These are phyloP conservation scores for Hanseniaspora taiwanica DNA, from an alignment of 805 yeast genomes.

Conservation along the genomic window DNA sequence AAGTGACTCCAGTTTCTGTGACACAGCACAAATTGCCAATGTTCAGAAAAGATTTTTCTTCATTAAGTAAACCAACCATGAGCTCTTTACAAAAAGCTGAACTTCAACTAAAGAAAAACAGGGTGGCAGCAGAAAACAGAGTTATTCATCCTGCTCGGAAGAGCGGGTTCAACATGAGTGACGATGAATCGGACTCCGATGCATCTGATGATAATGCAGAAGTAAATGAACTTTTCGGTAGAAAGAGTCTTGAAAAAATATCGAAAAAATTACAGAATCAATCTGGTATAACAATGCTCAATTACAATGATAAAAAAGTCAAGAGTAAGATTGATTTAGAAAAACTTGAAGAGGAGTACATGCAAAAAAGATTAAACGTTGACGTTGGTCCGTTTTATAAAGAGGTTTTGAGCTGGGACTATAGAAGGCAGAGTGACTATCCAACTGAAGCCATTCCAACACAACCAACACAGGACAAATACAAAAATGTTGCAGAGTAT, in stretches of 20 bases:
- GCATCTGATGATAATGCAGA: slow-evolving; percentile 28
- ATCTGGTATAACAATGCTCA: slow-evolving; percentile 4
- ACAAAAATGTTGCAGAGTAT: slow-evolving; percentile 51
- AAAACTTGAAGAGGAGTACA: slow-evolving; percentile 55
- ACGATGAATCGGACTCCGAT: slow-evolving; percentile 26
- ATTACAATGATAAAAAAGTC: slow-evolving; percentile 18
- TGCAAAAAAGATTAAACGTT: slow-evolving; percentile 69
- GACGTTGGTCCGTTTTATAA: slow-evolving; percentile 64
- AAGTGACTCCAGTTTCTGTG: background rate
- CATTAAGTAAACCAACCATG: slow-evolving; percentile 35
- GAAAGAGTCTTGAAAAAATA: slow-evolving; percentile 2
- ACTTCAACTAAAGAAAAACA: slow-evolving; percentile 20
- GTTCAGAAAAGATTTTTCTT: slow-evolving; percentile 54
- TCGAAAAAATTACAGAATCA: background rate
- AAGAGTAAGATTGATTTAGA: slow-evolving; percentile 27
- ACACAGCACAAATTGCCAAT: slow-evolving; percentile 17
- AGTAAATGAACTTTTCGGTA: slow-evolving; percentile 17
- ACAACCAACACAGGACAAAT: slow-evolving; percentile 39
- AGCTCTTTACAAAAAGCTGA: slow-evolving; percentile 13
- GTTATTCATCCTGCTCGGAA: slow-evolving; percentile 35
- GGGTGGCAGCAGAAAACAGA: slow-evolving; percentile 19
- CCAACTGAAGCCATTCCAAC: slow-evolving; percentile 38
- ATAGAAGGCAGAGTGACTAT: slow-evolving; percentile 36
- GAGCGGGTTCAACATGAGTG: slow-evolving; percentile 32
- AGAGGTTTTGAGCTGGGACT: slow-evolving; percentile 67